Evolutionary conservation across 2,329 filamentous ascomycete genomes (phyloP), one percentile per base, ranked within the genome.

Genomic region (Didymella keratinophila): DNA sequence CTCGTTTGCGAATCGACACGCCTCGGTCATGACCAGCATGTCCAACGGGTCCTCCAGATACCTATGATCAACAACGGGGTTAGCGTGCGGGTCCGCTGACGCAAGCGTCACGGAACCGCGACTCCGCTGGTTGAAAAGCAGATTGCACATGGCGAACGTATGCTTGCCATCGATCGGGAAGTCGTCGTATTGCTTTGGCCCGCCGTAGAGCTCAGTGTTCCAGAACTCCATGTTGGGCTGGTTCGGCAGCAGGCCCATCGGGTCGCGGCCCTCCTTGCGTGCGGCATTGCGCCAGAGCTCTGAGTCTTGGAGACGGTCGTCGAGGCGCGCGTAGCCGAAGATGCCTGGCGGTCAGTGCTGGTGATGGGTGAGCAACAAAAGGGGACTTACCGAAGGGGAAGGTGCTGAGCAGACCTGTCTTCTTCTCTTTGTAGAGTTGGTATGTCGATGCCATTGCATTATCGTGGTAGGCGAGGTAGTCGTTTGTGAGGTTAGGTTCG

Each of bases 181-280:
- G 36, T 86, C 74, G 20, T 79, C 76, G 59, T 81, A 87, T 58
- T 87, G 83, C 62, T 85, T 86, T 0, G 86, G 85, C 0, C 84
- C 84, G 4, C 84, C 84, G 62, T 87, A 87, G 65, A 83, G 84
- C 67, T 88, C 86, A 0, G 86, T 87, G 30, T 80, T 85, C 74
- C 87, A 88, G 72, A 87, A 83, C 65, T 89, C 87, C 47, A 87
- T 70, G 65, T 88, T 86, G 0, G 87, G 85, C 66, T 89, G 87
- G 6, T 73, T 71, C 0, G 78, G 73, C 0, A 81, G 82, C 16
- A 89, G 75, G 18, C 83, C 85, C 86, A 89, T 89, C 0, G 87
- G 85, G 64, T 89, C 87, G 4, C 86, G 83, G 23, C 68, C 71
- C 2, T 46, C 36, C 34, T 76, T 52, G 6, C 81, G 78, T 0